Percentiles rank a stretch among this genome's conserved stretches.
These are phyloP conservation scores for Jaenimonas drosophilae DNA, from an alignment of 208 protist genomes.

Conservation along the genomic window DNA sequence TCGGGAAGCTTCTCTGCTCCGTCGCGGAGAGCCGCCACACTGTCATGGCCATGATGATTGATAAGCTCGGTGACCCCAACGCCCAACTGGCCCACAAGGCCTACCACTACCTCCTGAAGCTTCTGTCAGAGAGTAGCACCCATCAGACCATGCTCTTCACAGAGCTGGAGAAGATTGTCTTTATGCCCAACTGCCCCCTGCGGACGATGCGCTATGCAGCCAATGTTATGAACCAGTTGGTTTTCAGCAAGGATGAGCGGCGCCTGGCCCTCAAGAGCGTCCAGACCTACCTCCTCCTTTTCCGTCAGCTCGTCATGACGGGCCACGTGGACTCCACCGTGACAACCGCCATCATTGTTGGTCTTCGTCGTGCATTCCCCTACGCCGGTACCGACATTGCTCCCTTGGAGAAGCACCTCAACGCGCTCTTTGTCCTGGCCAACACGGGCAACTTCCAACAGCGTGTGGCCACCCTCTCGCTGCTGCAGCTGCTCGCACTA, in stretches of 20 bases:
- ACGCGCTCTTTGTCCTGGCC: constrained; percentile 84
- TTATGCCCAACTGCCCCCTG: constrained; percentile 86
- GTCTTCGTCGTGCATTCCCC: constrained; percentile 86
- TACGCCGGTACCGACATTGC: constrained; percentile 79
- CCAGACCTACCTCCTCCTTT: constrained; percentile 84
- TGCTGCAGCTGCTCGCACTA: constrained; percentile 80
- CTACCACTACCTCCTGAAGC: constrained; percentile 74
- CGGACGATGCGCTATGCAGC: constrained; percentile 82
- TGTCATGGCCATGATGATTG: constrained; percentile 84
- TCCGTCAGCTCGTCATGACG: constrained; percentile 64
- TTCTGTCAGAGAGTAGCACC: constrained; percentile 80
- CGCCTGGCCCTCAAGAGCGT: constrained; percentile 83
- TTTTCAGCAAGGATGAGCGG: constrained; percentile 86
- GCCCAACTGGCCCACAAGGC: constrained; percentile 71
- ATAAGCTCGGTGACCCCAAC: constrained; percentile 84
- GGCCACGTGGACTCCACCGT: constrained; percentile 70
- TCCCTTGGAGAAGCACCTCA: constrained; percentile 73
- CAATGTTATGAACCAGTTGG: constrained; percentile 90
- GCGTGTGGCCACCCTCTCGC: constrained; percentile 76
- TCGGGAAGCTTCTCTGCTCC: constrained; percentile 78
- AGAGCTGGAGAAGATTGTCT: constrained; percentile 86
- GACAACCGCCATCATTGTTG: constrained; percentile 85
- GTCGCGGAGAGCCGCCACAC: constrained; percentile 69
- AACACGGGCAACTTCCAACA: constrained; percentile 84
- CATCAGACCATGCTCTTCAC: constrained; percentile 79